phyloP scores from a whole-genome alignment of 225 moss, liverwort and hornwort genomes.

The Pseudisothecium myosuroides region DNA sequence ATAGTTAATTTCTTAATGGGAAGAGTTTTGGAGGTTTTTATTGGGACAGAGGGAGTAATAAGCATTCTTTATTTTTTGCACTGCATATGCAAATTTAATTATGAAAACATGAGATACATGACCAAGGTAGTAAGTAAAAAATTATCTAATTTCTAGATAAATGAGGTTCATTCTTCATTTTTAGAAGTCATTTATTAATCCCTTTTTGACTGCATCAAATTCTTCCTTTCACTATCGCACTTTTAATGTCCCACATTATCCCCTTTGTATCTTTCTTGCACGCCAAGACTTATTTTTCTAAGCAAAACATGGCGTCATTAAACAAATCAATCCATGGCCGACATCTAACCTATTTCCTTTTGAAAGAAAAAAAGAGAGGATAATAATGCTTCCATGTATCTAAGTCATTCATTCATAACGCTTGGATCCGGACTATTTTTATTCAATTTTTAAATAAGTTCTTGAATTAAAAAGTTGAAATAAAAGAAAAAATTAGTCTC shows the following conservation, averaged over 20 bases:
- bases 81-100: not conserved
- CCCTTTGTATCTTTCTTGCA: not conserved
- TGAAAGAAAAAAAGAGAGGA: not conserved
- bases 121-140: not conserved
- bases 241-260: not conserved
- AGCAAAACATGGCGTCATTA: not conserved
- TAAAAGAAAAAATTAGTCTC: not conserved
- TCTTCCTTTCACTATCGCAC: not conserved
- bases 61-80: conserved; percentile 46
- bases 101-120: accelerated
- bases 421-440: not conserved
- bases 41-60: too few species aligned
- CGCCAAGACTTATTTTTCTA: not conserved
- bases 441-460: not conserved
- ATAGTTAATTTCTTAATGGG: too few species aligned
- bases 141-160: not conserved
- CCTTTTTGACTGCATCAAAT: too few species aligned
- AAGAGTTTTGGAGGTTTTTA: too few species aligned
- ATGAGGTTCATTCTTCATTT: not conserved
- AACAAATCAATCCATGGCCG: not conserved
- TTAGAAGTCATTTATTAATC: not conserved
- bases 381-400: not conserved
- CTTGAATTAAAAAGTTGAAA: not conserved
- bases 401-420: not conserved
- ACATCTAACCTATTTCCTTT: not conserved